Conservation (phyloP, 352 stramenopile species). For the Pythium insidiosum region DNA sequence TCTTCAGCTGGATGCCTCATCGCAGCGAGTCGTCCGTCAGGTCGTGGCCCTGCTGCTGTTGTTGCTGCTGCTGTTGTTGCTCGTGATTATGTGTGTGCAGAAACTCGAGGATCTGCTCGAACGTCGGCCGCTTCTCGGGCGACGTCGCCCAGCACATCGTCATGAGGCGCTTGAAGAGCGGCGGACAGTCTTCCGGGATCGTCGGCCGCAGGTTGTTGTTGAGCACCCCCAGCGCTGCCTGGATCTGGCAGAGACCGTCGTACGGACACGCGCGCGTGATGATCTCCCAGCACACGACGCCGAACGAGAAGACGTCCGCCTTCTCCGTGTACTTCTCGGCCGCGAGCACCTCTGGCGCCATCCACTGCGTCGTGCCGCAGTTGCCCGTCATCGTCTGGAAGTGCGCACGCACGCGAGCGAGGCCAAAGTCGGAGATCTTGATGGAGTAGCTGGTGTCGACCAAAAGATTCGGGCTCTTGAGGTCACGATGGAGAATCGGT, state of each 20-base stretch:
- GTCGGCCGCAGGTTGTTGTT: slow-evolving; percentile 85
- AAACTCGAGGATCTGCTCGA: slow-evolving; percentile 75
- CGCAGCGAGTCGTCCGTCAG: not conserved
- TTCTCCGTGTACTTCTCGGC: slow-evolving; percentile 86
- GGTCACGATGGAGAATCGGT: slow-evolving; percentile 79
- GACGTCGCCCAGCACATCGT: slow-evolving; percentile 73
- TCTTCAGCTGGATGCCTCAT: too few species aligned
- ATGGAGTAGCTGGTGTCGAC: slow-evolving; percentile 71
- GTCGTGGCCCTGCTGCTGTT: not conserved
- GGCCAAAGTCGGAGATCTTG: slow-evolving; percentile 88
- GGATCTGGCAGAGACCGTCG: slow-evolving; percentile 86
- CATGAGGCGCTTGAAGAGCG: slow-evolving; percentile 81
- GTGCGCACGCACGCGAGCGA: slow-evolving; percentile 70
- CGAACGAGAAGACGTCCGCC: slow-evolving; percentile 83
- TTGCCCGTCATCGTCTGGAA: slow-evolving; percentile 88
- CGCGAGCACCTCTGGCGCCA: slow-evolving; percentile 76
- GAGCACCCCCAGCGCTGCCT: slow-evolving; percentile 77
- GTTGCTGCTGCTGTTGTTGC: not conserved
- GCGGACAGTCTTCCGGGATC: slow-evolving; percentile 65
- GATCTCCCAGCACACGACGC: slow-evolving; percentile 84
- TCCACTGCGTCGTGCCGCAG: slow-evolving; percentile 83
- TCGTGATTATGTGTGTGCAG: slow-evolving; percentile 23
- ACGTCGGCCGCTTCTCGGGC: slow-evolving; percentile 71
- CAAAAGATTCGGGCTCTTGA: slow-evolving; percentile 83
- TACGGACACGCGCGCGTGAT: slow-evolving; percentile 88